These are phyloP conservation scores for Penicillium pulvis DNA, from an alignment of 495 filamentous ascomycete species.

Conservation along the genomic window DNA sequence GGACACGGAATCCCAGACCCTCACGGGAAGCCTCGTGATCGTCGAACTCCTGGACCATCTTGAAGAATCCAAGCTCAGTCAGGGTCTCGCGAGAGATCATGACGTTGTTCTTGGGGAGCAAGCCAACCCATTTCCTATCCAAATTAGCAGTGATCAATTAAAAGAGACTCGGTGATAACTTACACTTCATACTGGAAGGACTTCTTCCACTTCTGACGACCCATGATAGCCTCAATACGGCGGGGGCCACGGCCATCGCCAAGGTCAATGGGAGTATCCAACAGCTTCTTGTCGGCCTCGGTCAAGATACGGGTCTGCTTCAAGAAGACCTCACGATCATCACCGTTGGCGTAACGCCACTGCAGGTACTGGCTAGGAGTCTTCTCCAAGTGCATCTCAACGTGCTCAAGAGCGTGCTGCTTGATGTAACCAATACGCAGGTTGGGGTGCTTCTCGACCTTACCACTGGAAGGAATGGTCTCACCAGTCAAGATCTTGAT, in stretches of 20 bases:
- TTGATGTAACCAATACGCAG: conserved; percentile 99
- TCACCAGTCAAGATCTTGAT: conserved; percentile 99
- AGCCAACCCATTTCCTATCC: conserved; percentile 71
- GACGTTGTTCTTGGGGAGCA: conserved; percentile 90
- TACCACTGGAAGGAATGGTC: conserved; percentile 79
- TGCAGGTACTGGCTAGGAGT: conserved; percentile 98
- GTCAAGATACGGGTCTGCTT: conserved; percentile 96
- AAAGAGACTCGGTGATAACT: neutral
- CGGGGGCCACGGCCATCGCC: conserved; percentile 77
- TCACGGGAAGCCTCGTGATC: conserved; percentile 97
- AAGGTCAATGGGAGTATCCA: conserved; percentile 84
- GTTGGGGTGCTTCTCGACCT: conserved; percentile 98
- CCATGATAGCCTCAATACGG: conserved; percentile 85
- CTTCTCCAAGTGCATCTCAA: conserved; percentile 99
- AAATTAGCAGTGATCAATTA: neutral
- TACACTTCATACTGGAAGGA: conserved; percentile 94
- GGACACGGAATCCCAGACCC: conserved; percentile 90
- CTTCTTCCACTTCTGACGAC: conserved; percentile 99
- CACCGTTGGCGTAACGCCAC: conserved; percentile 97
- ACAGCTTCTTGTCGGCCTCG: conserved; percentile 79
- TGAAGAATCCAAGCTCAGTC: conserved; percentile 78
- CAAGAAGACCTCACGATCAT: conserved; percentile 94
- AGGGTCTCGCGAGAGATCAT: conserved; percentile 94
- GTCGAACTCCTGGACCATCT: conserved; percentile 96
- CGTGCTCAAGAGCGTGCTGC: conserved; percentile 98